Evolutionary conservation across 139 green algal species (phyloP).

Genomic region (Chlorella sp.): DNA sequence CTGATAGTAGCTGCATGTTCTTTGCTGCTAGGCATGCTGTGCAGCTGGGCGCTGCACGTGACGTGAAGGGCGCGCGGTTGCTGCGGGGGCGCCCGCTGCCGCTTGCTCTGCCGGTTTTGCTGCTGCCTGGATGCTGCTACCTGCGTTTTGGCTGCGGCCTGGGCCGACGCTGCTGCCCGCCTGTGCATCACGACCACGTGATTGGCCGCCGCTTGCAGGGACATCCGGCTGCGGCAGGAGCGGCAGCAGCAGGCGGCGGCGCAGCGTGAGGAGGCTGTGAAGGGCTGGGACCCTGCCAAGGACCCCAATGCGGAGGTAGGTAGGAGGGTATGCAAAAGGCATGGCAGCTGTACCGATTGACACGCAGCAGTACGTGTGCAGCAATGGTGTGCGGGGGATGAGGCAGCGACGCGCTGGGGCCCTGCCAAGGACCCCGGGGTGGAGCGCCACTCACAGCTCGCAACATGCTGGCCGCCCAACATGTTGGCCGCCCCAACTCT

Average conservation of each 20-base stretch:
- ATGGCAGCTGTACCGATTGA: too few species aligned
- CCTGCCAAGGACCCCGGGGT: not conserved
- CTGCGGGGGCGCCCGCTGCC: not conserved
- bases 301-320: slow-evolving; percentile 78
- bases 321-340: too few species aligned
- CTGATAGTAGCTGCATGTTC: too few species aligned
- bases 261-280: slow-evolving; percentile 56
- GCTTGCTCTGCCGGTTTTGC: not conserved
- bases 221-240: slow-evolving; percentile 31
- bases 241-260: slow-evolving; percentile 45
- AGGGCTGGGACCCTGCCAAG: slow-evolving; percentile 73
- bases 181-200: too few species aligned
- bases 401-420: too few species aligned
- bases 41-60: not conserved
- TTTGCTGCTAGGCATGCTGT: not conserved
- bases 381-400: too few species aligned
- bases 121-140: not conserved
- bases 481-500: too few species aligned
- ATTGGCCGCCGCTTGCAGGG: too few species aligned
- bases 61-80: not conserved
- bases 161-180: too few species aligned
- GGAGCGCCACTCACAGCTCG: not conserved
- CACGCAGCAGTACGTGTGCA: too few species aligned
- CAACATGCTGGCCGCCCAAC: too few species aligned
- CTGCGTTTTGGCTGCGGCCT: not conserved